Base-by-base conservation (phyloP, 306 rosid species). In the Vicia faba region DNA sequence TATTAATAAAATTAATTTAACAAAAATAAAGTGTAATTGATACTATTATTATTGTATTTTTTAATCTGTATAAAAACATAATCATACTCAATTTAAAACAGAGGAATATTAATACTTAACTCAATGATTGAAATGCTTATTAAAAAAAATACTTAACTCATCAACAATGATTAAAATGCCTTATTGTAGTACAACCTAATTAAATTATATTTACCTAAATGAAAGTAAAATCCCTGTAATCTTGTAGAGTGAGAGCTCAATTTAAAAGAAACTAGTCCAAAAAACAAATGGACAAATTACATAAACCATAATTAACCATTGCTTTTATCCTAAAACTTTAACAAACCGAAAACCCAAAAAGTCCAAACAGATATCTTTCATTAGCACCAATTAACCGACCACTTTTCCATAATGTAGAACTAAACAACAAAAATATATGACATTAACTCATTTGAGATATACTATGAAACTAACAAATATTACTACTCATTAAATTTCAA, bases 401-500 rank as follows among this genome's bases (percentile, higher is more conserved):
- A 66, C 7, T 60, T 69, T 70, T 53, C 23, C 8, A 26, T 57
- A 72, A 71, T 16, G 13, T 12, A 18, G 13, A 23, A 69, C 64
- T 72, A 73, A 77, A 59, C 74, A 64, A 64, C 57, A 69, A 50
- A 68, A 3, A n/a, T n/a, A 39, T 11, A 35, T 40, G 61, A 68
- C 61, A 38, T 38, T 38, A 36, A 38, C 61, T 68, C 5, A 25
- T 55, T 23, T 20, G 41, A 44, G 31, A 11, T 16, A 14, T n/a
- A n/a, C n/a, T 38, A 50, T 49, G 8, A 3, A 29, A 53, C 14
- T 25, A 9, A 16, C 36, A 5, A 67, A 57, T 54, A 78, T 67
- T 78, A 70, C 28, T 73, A 65, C 73, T 84, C 78, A 65, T 71
- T 35, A 29, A 43, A 49, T 58, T 75, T 75, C 26, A 69, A 62